Evolutionary conservation across 306 rosid species (phyloP), one percentile per base, ranked within the genome.

Genomic region (Sphenostylis stenocarpa): DNA sequence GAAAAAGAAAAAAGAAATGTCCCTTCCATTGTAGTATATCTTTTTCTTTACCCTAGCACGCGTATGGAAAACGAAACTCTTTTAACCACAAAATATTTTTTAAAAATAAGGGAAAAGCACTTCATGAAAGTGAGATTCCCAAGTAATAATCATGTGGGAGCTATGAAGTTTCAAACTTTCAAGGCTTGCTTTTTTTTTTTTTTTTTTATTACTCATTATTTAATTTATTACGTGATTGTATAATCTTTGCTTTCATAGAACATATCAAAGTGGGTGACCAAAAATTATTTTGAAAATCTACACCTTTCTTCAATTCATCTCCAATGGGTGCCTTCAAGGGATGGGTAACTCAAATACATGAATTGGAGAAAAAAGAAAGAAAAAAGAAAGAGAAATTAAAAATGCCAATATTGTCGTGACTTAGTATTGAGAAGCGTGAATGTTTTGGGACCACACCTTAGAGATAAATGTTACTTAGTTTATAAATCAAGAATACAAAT

Each of bases 101-200:
- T 17, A n/a, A 31, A 77, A 83, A 76, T 21, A 43, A 51, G 58
- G 41, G 33, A 31, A 81, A 67, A 86, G 72, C 63, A 29, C 1
- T 75, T 80, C 64, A 70, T 77, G 38, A 67, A 70, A 84, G 81
- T 64, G 67, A 81, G 89, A 84, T 84, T 85, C 88, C 88, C 84
- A 49, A 83, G 85, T 67, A 71, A 69, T 44, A 72, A 81, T 76
- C 95, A 86, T 83, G 90, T 83, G 92, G 85, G 79, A 70, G 71
- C 70, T 67, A 72, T 26, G 71, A 53, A 62, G 73, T 83, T 77
- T 81, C 85, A 73, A 81, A 81, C 77, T 73, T 77, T 70, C 86
- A 70, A 72, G 80, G 47, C 4, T 76, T 16, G 34, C 64, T 36
- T 78, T 65, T 64, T 23, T 34, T 36, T 41, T 39, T 36, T 78